These are phyloP conservation scores for Xylaria telfairii DNA, from an alignment of 495 filamentous ascomycete genomes.

Conservation along the genomic window DNA sequence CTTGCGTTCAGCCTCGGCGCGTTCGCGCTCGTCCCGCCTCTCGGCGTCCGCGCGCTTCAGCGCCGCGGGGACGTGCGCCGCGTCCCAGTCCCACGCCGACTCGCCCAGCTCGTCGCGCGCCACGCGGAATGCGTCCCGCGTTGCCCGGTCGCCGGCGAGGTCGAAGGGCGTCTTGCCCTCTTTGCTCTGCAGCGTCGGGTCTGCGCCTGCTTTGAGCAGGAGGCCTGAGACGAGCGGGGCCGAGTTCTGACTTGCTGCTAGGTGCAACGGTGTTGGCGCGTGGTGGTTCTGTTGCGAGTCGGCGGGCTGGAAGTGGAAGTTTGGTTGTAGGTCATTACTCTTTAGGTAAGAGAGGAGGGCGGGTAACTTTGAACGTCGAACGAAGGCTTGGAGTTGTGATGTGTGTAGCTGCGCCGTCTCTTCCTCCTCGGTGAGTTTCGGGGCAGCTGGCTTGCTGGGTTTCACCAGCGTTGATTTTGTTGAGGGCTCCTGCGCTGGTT, in stretches of 20 bases:
- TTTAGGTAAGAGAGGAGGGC: slow-evolving; percentile 84
- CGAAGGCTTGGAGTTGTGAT: slow-evolving; percentile 82
- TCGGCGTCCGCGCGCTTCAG: slow-evolving; percentile 74
- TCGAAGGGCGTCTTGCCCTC: slow-evolving; percentile 82
- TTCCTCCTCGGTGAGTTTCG: slow-evolving; percentile 79
- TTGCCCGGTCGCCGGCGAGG: slow-evolving; percentile 82
- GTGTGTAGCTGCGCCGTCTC: slow-evolving; percentile 82
- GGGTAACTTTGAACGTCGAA: slow-evolving; percentile 88
- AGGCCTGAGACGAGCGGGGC: slow-evolving; percentile 76
- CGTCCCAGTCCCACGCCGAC: slow-evolving; percentile 77
- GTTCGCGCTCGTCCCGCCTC: slow-evolving; percentile 65
- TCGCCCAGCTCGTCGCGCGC: slow-evolving; percentile 84
- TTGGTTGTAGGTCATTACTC: slow-evolving; percentile 68
- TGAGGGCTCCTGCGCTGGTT: slow-evolving; percentile 46
- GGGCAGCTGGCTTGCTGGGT: slow-evolving; percentile 49
- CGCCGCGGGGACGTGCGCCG: slow-evolving; percentile 70
- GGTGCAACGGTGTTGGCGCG: slow-evolving; percentile 83
- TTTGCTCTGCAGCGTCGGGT: slow-evolving; percentile 73
- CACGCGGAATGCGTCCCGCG: slow-evolving; percentile 90
- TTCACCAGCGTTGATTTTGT: slow-evolving; percentile 52
- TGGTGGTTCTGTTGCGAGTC: slow-evolving; percentile 76
- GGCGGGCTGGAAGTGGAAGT: slow-evolving; percentile 76
- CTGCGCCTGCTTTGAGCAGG: slow-evolving; percentile 73
- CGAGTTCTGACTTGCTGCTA: slow-evolving; percentile 79
- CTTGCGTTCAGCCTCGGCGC: slow-evolving; percentile 55